Conservation (phyloP, 805 yeast genomes). For the Metschnikowia kunwiensis region DNA sequence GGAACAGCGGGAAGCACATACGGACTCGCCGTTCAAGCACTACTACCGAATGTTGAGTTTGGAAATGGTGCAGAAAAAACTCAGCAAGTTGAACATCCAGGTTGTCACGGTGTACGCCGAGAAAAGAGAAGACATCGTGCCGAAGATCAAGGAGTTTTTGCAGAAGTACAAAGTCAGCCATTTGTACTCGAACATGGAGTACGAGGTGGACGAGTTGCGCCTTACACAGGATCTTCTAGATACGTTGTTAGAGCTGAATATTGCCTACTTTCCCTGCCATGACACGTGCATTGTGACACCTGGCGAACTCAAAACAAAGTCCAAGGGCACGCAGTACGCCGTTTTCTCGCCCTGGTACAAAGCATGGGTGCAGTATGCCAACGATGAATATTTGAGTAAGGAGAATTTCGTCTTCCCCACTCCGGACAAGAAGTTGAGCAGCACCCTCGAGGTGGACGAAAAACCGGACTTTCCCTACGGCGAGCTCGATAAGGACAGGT, state of each 20-base stretch:
- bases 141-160: constrained; percentile 24
- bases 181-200: constrained; percentile 38
- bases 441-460: constrained; percentile 11
- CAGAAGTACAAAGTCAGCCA: constrained; percentile 23
- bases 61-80: constrained; percentile 25
- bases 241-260: constrained; percentile 14
- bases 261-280: constrained; percentile 29
- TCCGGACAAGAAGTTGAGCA: constrained; percentile 14
- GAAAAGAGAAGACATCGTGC: constrained; percentile 26
- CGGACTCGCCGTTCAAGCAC: constrained; percentile 42
- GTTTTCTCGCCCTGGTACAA: constrained; percentile 46
- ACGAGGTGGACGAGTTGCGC: constrained; percentile 45
- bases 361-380: constrained; percentile 34
- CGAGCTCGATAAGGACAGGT: constrained; percentile 18
- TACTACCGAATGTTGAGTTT: constrained; percentile 37
- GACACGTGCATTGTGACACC: constrained; percentile 44
- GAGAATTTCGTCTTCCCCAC: constrained; percentile 15
- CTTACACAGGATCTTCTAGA: constrained; percentile 22
- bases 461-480: constrained; percentile 16
- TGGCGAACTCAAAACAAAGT: constrained; percentile 31
- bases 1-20: constrained; percentile 41
- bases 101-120: constrained; percentile 38
- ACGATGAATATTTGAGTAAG: constrained; percentile 16
- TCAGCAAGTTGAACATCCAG: constrained; percentile 37
- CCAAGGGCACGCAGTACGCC: constrained; percentile 37